Evolutionary conservation across 108 stramenopile genomes (phyloP).

Genomic region (Nitzschia palea): DNA sequence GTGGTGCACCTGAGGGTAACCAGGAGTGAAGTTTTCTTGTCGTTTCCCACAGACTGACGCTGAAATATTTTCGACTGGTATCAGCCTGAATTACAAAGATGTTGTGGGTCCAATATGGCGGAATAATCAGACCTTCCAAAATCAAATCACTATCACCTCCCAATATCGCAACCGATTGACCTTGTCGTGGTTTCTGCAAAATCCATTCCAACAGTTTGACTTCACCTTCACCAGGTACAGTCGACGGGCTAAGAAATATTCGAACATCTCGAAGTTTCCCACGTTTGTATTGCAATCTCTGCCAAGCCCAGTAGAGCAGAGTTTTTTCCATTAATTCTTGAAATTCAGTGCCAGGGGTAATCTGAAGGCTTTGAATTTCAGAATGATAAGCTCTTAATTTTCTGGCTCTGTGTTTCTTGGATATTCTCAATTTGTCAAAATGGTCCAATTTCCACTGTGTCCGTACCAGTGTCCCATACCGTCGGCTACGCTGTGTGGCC

Average conservation of each 20-base stretch:
- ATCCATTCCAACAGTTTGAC: constrained; percentile 89
- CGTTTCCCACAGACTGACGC: constrained; percentile 70
- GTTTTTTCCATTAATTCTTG: constrained; percentile 69
- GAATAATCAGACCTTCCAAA: constrained; percentile 76
- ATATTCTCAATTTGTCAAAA: constrained; percentile 26
- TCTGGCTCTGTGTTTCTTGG: constrained; percentile 9
- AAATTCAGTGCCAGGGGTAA: constrained; percentile 80
- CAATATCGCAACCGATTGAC: constrained; percentile 60
- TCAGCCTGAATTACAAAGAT: constrained; percentile 73
- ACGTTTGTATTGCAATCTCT: constrained; percentile 39
- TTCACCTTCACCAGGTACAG: constrained; percentile 89
- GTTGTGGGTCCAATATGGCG: constrained; percentile 74
- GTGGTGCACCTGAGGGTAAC: constrained; percentile 19
- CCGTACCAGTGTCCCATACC: constrained; percentile 43
- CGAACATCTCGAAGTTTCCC: constrained; percentile 36
- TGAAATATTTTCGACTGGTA: constrained; percentile 27
- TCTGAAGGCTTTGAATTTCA: constrained; percentile 48
- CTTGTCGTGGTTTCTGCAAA: constrained; percentile 10
- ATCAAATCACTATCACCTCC: constrained; percentile 91
- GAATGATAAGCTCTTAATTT: constrained; percentile 26
- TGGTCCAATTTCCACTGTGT: constrained; percentile 48
- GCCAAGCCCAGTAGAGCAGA: constrained; percentile 89
- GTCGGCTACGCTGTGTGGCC: constrained; percentile 72
- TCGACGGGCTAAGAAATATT: constrained; percentile 75
- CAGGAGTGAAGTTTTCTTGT: constrained; percentile 45